Evolutionary conservation across 345 rosid species (phyloP), one percentile per base, ranked within the genome.

Genomic region (Microthlaspi erraticum): DNA sequence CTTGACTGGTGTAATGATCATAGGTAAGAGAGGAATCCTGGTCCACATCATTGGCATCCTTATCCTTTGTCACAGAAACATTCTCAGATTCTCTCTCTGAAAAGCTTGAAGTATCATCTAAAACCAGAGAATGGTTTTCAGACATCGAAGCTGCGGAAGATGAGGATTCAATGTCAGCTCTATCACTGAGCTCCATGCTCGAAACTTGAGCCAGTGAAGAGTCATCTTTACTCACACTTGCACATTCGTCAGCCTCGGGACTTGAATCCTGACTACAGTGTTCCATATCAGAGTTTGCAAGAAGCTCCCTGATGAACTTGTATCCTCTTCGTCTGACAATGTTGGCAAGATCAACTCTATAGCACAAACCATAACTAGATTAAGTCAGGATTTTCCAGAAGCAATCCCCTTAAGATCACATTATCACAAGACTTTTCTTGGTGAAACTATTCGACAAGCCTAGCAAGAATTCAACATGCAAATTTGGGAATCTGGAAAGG

Each of bases 251-350:
- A 68, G 54, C 51, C 31, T 63, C 59, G 0, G 37, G 10, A 45
- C 43, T 52, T 53, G 16, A 60, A 61, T 72, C 76, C 20, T 49
- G 83, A 20, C 72, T 74, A 70, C 13, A 13, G 45, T 81, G 81
- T 41, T 62, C 66, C 19, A 66, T 19, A 1, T 55, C 44, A 12
- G 87, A 82, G 70, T 77, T 78, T 3, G 80, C 74, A 78, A 91
- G 85, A 79, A 91, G 90, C 72, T 86, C 85, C 43, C 48, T 67
- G 13, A 91, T 67, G 55, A 81, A 62, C 80, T 85, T 94, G 65
- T 89, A 88, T 41, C 99, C 99, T 73, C 99, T 89, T 70, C 99
- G 71, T 77, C 97, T 79, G 38, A 91, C 90, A 77, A 94, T 57
- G 75, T 91, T 74, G 26, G 96, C 97, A 80, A 94, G 93, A 77